Evolutionary conservation across 352 stramenopile genomes (phyloP).

Genomic region (Phytophthora foliorum): DNA sequence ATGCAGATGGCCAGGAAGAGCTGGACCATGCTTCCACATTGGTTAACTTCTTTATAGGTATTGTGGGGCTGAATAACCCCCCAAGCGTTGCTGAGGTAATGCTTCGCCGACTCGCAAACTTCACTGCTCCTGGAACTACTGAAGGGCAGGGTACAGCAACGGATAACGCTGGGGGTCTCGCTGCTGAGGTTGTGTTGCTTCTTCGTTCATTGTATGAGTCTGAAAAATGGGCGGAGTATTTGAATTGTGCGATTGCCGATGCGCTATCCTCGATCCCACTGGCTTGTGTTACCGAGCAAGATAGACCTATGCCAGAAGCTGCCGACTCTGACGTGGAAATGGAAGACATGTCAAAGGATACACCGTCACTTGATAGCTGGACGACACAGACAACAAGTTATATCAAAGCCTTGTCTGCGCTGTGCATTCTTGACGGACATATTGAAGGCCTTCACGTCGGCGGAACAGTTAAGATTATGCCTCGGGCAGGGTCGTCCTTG

Average conservation of each 20-base stretch:
- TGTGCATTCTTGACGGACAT: conserved; percentile 87
- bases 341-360: conserved; percentile 78
- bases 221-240: conserved; percentile 70
- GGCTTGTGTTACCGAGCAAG: conserved; percentile 51
- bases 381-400: conserved; percentile 59
- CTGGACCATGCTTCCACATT: conserved; percentile 69
- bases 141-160: not conserved
- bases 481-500: conserved; percentile 66
- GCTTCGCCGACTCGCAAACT: conserved; percentile 43
- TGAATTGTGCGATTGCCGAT: conserved; percentile 71
- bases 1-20: conserved; percentile 60
- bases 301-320: conserved; percentile 16
- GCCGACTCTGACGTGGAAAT: conserved; percentile 86
- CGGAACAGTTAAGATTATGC: conserved; percentile 87
- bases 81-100: conserved; percentile 75
- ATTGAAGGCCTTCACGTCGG: conserved; percentile 86
- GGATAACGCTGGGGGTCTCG: conserved; percentile 53
- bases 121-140: conserved; percentile 1
- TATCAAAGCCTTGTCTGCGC: conserved; percentile 73
- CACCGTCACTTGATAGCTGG: conserved; percentile 66
- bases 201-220: conserved; percentile 86
- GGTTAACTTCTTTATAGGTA: conserved; percentile 84
- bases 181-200: conserved; percentile 82
- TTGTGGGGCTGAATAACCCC: conserved; percentile 74
- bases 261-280: conserved; percentile 62